A percentile compares a stretch with the other conserved stretches of the same genome.
Conservation (phyloP, 257 asterid genomes). For the Salvia rosmarinus region DNA sequence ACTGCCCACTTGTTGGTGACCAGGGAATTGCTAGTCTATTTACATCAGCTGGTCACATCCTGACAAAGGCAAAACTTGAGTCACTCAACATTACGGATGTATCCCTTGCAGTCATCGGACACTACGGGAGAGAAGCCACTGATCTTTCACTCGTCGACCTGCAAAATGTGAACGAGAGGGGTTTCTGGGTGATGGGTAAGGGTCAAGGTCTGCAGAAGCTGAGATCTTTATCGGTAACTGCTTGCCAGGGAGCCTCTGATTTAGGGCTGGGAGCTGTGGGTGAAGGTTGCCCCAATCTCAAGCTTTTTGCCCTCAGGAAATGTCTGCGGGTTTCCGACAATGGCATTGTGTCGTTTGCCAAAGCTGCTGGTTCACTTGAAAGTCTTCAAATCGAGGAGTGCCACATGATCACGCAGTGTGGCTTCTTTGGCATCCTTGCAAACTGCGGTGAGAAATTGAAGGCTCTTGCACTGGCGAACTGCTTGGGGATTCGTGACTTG, state of each 20-base stretch:
- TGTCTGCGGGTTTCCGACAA: conserved; percentile 62
- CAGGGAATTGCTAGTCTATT: conserved; percentile 70
- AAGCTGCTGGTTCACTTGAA: conserved; percentile 57
- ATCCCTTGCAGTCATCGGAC: conserved; percentile 86
- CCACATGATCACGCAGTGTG: conserved; percentile 70
- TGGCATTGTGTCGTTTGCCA: conserved; percentile 66
- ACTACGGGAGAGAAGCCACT: conserved; percentile 61
- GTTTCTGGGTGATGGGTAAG: conserved; percentile 92
- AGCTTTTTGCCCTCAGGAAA: conserved; percentile 49
- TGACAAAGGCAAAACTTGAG: conserved; percentile 65
- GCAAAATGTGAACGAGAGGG: conserved; percentile 74
- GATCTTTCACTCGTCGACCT: conserved; percentile 60
- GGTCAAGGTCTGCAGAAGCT: conserved; percentile 71
- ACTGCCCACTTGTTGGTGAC: conserved; percentile 71
- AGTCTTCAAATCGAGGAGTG: conserved; percentile 73
- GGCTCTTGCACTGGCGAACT: conserved; percentile 59
- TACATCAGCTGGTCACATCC: conserved; percentile 57
- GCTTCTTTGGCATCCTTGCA: conserved; percentile 61
- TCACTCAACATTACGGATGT: conserved; percentile 60
- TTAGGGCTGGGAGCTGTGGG: conserved; percentile 62
- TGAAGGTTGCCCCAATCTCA: conserved; percentile 66
- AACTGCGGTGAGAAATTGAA: conserved; percentile 57
- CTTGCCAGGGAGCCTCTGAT: conserved; percentile 74
- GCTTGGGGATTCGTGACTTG: conserved; percentile 64
- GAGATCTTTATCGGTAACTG: conserved; percentile 56